These are phyloP conservation scores for Trichomonas tenax DNA, from an alignment of 208 protist genomes.

Conservation along the genomic window DNA sequence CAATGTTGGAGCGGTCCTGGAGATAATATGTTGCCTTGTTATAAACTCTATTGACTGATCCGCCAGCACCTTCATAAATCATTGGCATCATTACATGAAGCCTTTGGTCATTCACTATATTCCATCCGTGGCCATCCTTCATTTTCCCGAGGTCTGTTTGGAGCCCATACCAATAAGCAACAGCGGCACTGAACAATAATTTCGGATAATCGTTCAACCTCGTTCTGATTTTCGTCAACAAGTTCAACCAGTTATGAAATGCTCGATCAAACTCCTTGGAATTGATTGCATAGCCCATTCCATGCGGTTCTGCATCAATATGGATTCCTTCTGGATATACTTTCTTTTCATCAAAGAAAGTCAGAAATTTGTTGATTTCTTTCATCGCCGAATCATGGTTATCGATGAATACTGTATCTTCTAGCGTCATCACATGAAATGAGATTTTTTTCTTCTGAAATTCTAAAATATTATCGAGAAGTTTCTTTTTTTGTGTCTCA, in stretches of 20 bases:
- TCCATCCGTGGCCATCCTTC: background rate
- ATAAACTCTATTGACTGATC: background rate
- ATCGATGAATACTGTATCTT: background rate
- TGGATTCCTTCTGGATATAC: background rate
- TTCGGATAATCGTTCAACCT: background rate
- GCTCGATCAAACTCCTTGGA: background rate
- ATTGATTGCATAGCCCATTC: background rate
- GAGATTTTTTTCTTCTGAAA: background rate
- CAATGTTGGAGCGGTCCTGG: background rate
- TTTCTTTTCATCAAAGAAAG: background rate
- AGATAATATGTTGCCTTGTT: background rate
- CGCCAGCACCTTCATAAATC: background rate
- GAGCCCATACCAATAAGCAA: background rate
- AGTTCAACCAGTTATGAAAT: too few species aligned
- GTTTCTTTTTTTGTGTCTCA: background rate
- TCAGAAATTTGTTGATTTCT: background rate
- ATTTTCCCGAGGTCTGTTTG: background rate
- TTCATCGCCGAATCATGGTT: background rate
- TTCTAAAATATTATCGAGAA: background rate
- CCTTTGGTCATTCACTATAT: background rate
- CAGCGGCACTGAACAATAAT: background rate
- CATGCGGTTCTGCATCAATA: background rate
- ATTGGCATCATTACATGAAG: background rate
- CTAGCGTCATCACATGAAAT: background rate
- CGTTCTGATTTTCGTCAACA: background rate